Base-by-base conservation (phyloP, 2,329 filamentous ascomycete species). In the Xylariaceae sp. region DNA sequence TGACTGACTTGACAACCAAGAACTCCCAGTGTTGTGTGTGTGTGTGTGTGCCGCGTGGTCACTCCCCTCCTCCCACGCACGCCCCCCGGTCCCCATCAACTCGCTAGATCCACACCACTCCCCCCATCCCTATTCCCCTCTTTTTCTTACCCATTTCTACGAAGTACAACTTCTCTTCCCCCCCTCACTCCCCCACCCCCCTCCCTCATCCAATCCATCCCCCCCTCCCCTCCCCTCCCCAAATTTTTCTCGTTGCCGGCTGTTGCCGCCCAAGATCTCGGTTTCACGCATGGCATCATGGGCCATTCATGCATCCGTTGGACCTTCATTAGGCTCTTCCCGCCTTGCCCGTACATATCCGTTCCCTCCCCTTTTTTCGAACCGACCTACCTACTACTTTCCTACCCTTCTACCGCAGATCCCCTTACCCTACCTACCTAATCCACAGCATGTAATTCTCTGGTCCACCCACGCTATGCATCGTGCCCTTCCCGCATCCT, bases 281-380 rank as follows among this genome's bases (percentile, higher is more conserved):
- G 65, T 67, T 66, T 63, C 65, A 65, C 64, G 64, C 68, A 69
- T 68, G 62, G 61, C 37, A 41, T 30, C 23, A 30, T 41, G 37
- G 37, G 9, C 66, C 62, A 60, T 66, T 30, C 23, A 66, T 69
- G 67, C 66, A 69, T 66, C 68, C 68, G 67, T 66, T 63, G 63
- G 59, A 30, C 23, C 63, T 64, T 62, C 58, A 62, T 68, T 69
- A 69, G 68, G 68, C 67, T 69, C 67, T 68, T 70, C 68, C 68
- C 68, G 68, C 23, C 23, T 30, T 55, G 61, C 66, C 68, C 67
- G 65, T 69, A 69, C 67, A 68, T 68, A 68, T 66, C 67, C 67
- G 67, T 45, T 45, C 61, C 64, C 65, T 65, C 65, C 65, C 23
- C 23, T 30, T 30, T 30, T 30, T 30, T 30, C 23, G 17, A 18